Evolutionary conservation across 345 rosid genomes (phyloP).

Genomic region (Citrus sp.): DNA sequence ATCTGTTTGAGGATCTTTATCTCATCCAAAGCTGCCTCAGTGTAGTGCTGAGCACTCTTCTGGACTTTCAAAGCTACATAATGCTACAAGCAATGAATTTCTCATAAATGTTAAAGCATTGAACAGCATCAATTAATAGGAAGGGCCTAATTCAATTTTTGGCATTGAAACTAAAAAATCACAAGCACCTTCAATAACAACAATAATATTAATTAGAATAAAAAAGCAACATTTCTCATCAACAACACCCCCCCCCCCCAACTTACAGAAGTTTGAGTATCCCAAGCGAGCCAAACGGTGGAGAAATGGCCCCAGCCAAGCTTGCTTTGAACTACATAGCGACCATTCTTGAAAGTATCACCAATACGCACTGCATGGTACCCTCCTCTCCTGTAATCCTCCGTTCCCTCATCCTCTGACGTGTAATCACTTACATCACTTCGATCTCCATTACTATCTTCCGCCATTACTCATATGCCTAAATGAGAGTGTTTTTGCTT

Average conservation of each 20-base stretch:
- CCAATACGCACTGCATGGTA: slow-evolving; percentile 71
- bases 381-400: slow-evolving; percentile 69
- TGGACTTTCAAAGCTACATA: slow-evolving; percentile 70
- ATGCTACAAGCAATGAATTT: slow-evolving; percentile 26
- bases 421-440: slow-evolving; percentile 52
- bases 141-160: background rate
- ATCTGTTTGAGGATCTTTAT: slow-evolving; percentile 68
- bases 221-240: background rate
- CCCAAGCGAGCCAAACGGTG: slow-evolving; percentile 87
- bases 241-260: background rate
- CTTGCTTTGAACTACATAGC: slow-evolving; percentile 62
- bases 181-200: background rate
- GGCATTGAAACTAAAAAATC: background rate
- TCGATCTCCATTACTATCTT: slow-evolving; percentile 29
- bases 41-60: slow-evolving; percentile 75
- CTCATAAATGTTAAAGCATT: background rate
- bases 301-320: slow-evolving; percentile 90
- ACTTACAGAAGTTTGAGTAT: slow-evolving; percentile 43
- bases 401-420: slow-evolving; percentile 73
- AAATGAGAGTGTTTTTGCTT: background rate
- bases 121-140: background rate
- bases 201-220: background rate
- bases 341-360: slow-evolving; percentile 59
- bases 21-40: slow-evolving; percentile 82
- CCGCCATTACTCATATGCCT: slow-evolving; percentile 28